phyloP scores from a whole-genome alignment of 306 rosid genomes.

The Clitoria ternatea region DNA sequence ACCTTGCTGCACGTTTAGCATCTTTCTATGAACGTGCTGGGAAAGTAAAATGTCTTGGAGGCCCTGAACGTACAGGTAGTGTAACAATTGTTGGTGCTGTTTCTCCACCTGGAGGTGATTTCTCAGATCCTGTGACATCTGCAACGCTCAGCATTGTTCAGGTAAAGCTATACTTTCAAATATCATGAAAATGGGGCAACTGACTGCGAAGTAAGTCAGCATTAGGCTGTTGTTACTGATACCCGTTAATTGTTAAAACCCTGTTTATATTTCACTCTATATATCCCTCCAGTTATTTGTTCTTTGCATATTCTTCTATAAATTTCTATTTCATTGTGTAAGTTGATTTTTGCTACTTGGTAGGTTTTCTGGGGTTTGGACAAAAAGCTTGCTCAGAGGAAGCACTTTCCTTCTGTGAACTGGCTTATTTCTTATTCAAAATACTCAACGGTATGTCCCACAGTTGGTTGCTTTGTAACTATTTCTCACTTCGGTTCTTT shows the following conservation, averaged over 20 bases:
- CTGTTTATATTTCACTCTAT: neutral
- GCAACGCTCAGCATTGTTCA: slow-evolving; percentile 99
- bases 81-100: slow-evolving; percentile 99
- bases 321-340: slow-evolving; percentile 2
- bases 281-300: neutral
- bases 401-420: slow-evolving; percentile 98
- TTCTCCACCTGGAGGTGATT: slow-evolving; percentile 99
- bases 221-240: neutral
- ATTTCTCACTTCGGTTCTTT: neutral
- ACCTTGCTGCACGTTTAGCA: slow-evolving; percentile 98
- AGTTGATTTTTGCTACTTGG: slow-evolving; percentile 17
- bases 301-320: neutral
- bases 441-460: slow-evolving; percentile 70
- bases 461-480: slow-evolving; percentile 7
- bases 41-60: slow-evolving; percentile 97
- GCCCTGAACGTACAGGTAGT: slow-evolving; percentile 97
- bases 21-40: slow-evolving; percentile 99
- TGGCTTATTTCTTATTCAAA: slow-evolving; percentile 99
- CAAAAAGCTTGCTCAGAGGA: slow-evolving; percentile 99
- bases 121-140: slow-evolving; percentile 98
- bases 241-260: neutral
- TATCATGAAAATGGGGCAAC: slow-evolving; percentile 13
- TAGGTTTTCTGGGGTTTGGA: slow-evolving; percentile 99
- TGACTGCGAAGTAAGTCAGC: neutral
- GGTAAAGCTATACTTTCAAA: slow-evolving; percentile 43